phyloP scores from a whole-genome alignment of 2,329 filamentous ascomycete species.

The Fusarium sp. region DNA sequence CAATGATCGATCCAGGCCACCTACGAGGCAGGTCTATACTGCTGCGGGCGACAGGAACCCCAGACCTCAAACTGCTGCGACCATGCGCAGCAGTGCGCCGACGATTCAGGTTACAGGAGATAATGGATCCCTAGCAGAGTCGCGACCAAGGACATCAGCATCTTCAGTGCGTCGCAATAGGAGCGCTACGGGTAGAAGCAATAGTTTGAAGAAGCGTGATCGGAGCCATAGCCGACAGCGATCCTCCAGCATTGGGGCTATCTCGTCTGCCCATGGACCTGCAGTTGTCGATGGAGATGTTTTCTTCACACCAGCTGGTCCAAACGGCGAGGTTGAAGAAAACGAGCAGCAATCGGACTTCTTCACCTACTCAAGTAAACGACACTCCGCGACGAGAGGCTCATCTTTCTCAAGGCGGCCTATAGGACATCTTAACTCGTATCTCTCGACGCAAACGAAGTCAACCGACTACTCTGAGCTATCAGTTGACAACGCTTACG shows the following conservation, averaged over 20 bases:
- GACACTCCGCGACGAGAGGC: conserved; percentile 48
- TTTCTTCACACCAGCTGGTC: conserved; percentile 55
- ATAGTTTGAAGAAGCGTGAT: conserved; percentile 62
- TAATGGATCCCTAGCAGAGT: conserved; percentile 52
- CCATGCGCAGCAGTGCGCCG: conserved; percentile 60
- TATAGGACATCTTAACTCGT: conserved; percentile 56
- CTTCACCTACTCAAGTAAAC: conserved; percentile 53
- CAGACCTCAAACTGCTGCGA: conserved; percentile 53
- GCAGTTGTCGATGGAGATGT: conserved; percentile 60
- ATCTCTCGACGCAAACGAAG: conserved; percentile 52
- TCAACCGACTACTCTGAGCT: conserved; percentile 52
- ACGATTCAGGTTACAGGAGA: conserved; percentile 81
- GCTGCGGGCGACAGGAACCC: conserved; percentile 49
- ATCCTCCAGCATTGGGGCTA: conserved; percentile 53
- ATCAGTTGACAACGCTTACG: conserved; percentile 51
- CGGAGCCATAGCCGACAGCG: conserved; percentile 58
- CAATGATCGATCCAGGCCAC: conserved; percentile 54
- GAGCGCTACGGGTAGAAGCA: conserved; percentile 58
- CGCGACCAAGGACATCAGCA: conserved; percentile 46
- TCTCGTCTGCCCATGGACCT: conserved; percentile 45
- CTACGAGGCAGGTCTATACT: conserved; percentile 52
- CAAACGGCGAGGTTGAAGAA: conserved; percentile 49
- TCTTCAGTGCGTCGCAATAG: conserved; percentile 46
- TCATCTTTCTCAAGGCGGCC: conserved; percentile 56
- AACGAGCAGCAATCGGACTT: conserved; percentile 52